Percentiles rank a stretch among this genome's conserved stretches.
phyloP scores from a whole-genome alignment of 176 grass and related monocot species.

The Carex parvula region DNA sequence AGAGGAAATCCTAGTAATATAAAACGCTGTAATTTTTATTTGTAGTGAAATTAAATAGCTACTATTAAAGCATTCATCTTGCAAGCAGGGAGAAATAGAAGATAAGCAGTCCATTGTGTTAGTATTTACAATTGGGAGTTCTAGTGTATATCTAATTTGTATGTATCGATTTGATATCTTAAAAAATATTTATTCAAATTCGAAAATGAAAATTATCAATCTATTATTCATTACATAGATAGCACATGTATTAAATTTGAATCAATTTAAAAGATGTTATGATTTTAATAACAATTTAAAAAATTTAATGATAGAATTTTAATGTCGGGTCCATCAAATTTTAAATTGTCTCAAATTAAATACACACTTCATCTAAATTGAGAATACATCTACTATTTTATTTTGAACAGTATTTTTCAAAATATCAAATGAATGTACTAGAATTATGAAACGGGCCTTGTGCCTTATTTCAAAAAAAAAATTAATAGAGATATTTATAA shows the following conservation, averaged over 20 bases:
- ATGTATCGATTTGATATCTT: background rate
- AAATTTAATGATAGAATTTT: background rate
- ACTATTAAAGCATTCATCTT: background rate
- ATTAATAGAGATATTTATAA: background rate
- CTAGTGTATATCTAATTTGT: background rate
- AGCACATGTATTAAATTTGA: background rate
- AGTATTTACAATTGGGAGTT: background rate
- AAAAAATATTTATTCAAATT: background rate
- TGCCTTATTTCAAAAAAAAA: background rate
- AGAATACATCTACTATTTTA: background rate
- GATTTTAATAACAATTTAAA: background rate
- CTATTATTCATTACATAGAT: background rate
- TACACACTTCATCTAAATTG: background rate
- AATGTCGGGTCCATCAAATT: background rate
- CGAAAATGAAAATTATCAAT: background rate
- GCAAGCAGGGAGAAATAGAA: background rate
- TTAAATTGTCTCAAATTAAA: background rate
- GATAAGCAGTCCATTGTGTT: background rate
- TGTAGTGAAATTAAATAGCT: background rate
- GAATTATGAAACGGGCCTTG: background rate
- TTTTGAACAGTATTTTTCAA: background rate
- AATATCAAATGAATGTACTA: background rate
- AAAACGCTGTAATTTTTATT: background rate
- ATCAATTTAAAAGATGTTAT: background rate
- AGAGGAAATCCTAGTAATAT: constrained; percentile 61